These are phyloP conservation scores for Ophiocytium majus DNA, from an alignment of 352 stramenopile species.

Conservation along the genomic window DNA sequence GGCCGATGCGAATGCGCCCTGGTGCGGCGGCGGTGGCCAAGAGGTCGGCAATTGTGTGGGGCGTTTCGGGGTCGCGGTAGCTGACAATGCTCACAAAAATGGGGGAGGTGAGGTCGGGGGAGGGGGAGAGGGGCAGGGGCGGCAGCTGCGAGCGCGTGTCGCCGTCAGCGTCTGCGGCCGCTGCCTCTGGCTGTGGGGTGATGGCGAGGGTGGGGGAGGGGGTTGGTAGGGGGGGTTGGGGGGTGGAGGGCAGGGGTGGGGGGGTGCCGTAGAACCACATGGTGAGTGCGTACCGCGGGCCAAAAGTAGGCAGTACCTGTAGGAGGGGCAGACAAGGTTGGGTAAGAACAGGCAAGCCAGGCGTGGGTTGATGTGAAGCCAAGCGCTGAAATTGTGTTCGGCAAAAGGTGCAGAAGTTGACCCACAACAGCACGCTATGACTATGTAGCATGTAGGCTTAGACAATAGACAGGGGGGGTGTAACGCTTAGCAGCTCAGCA, in stretches of 20 bases:
- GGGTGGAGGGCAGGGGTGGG: not conserved
- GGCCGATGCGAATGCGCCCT: constrained; percentile 71
- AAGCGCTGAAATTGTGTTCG: too few relatives aligned
- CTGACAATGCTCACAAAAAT: constrained; percentile 91
- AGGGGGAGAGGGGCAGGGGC: constrained; percentile 28
- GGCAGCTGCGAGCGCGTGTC: constrained; percentile 35
- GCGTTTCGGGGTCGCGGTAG: constrained; percentile 83
- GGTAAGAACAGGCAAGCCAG: too few relatives aligned
- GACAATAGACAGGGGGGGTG: too few relatives aligned
- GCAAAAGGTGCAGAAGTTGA: too few relatives aligned
- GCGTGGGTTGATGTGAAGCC: too few relatives aligned
- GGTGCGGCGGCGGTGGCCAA: constrained; percentile 67
- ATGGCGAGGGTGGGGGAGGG: constrained; percentile 19
- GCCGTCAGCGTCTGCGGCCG: constrained; percentile 12
- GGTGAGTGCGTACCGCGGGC: constrained; percentile 81
- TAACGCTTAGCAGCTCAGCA: too few relatives aligned
- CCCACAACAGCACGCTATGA: too few relatives aligned
- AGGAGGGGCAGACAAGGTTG: too few relatives aligned
- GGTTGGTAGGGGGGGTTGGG: not conserved
- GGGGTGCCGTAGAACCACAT: constrained; percentile 85
- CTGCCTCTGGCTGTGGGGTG: not conserved
- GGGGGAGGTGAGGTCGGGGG: constrained; percentile 42
- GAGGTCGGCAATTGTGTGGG: constrained; percentile 74
- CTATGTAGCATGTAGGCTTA: too few relatives aligned
- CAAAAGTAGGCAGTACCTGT: constrained; percentile 67